These are phyloP conservation scores for Naganishia onofrii DNA, from an alignment of 768 basidiomycete species.

Conservation along the genomic window DNA sequence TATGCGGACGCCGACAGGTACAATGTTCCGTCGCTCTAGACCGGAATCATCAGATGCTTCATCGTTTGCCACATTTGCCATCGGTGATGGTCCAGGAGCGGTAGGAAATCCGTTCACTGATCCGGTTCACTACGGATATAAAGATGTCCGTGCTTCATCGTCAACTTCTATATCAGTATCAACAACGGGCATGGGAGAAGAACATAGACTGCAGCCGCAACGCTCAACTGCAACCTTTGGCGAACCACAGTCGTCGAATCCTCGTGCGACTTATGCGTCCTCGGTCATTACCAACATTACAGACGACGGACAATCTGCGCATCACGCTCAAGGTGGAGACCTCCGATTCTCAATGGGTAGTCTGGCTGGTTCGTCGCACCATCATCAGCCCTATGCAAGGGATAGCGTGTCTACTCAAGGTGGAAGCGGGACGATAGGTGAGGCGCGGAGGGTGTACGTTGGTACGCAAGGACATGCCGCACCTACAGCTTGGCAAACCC, in stretches of 20 bases:
- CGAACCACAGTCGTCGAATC: neutral
- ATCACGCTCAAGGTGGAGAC: conserved; percentile 34
- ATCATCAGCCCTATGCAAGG: neutral
- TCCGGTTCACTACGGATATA: no score
- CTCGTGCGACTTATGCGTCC: no score
- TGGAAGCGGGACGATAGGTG: conserved; percentile 30
- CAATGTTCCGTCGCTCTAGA: conserved; percentile 5
- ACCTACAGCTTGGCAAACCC: conserved; percentile 15
- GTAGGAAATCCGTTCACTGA: conserved; percentile 9
- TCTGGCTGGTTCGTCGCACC: conserved; percentile 36
- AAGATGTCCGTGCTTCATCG: neutral
- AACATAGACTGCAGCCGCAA: neutral
- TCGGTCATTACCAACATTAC: neutral
- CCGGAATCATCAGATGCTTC: neutral
- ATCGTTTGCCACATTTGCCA: no score
- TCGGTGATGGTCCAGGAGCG: no score
- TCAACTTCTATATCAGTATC: neutral
- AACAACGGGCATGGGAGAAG: neutral
- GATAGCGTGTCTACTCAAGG: conserved; percentile 40
- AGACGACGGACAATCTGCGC: conserved; percentile 25
- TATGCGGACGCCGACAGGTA: no score
- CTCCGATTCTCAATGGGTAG: conserved; percentile 52
- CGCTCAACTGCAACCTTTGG: conserved; percentile 31
- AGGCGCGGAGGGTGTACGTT: neutral
- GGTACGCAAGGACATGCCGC: neutral